A percentile compares a stretch with the other conserved stretches of the same genome.
These are phyloP conservation scores for Aspergillus piperis DNA, from an alignment of 2,329 filamentous ascomycete genomes.

Conservation along the genomic window DNA sequence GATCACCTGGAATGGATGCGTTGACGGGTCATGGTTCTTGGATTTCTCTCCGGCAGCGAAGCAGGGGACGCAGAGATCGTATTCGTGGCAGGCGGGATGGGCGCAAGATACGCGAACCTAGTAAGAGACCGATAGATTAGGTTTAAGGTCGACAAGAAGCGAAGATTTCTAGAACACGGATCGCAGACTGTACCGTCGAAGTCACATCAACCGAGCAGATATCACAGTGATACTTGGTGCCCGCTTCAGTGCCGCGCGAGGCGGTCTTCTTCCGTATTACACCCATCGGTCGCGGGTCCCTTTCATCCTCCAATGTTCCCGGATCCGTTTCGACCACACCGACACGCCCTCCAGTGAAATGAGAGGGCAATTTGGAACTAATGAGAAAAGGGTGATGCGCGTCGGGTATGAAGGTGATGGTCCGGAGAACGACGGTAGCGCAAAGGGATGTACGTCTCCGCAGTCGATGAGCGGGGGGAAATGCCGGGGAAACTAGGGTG, in stretches of 20 bases:
- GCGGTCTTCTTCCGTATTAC: conserved; percentile 96
- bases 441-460: conserved; percentile 24
- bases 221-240: conserved; percentile 96
- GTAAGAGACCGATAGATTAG: conserved; percentile 4
- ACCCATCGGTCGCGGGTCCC: conserved; percentile 64
- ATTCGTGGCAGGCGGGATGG: conserved; percentile 79
- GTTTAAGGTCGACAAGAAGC: background rate
- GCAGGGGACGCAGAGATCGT: conserved; percentile 94
- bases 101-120: conserved; percentile 95
- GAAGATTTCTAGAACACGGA: conserved; percentile 5
- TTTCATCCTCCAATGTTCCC: conserved; percentile 43
- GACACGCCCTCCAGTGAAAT: conserved; percentile 30
- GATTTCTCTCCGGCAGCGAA: conserved; percentile 81
- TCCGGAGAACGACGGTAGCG: conserved; percentile 4
- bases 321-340: conserved; percentile 34
- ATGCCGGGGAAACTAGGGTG: conserved; percentile 6
- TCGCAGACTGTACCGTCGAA: conserved; percentile 67
- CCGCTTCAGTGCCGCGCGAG: conserved; percentile 78
- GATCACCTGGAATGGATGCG: conserved; percentile 88
- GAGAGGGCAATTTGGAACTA: conserved; percentile 27
- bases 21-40: conserved; percentile 80
- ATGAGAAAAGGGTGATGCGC: background rate
- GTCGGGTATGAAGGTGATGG: conserved; percentile 3
- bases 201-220: conserved; percentile 96
- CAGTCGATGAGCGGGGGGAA: conserved; percentile 15